A percentile compares a stretch with the other conserved stretches of the same genome.
These are phyloP conservation scores for Penicillium sp. DNA, from an alignment of 2,329 filamentous ascomycete species.

Conservation along the genomic window DNA sequence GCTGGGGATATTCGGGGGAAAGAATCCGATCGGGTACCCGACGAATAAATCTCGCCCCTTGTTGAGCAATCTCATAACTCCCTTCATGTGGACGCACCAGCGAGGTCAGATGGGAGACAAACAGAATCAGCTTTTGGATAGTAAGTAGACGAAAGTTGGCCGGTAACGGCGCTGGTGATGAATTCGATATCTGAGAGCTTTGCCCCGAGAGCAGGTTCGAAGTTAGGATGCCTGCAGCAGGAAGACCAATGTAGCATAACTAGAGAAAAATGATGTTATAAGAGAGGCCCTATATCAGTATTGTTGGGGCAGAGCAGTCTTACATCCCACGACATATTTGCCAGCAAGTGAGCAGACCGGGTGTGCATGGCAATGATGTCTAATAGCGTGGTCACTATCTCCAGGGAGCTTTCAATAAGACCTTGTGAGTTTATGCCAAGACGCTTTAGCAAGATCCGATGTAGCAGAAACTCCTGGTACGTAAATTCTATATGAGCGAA, in stretches of 20 bases:
- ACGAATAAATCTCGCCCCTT: neutral
- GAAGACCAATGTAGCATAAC: neutral
- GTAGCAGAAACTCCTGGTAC: conserved; percentile 1
- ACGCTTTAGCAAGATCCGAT: neutral
- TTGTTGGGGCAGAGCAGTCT: neutral
- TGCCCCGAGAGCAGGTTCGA: neutral
- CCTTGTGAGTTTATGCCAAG: neutral
- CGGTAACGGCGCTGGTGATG: neutral
- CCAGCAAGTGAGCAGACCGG: neutral
- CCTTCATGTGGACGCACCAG: neutral
- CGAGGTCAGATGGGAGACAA: neutral
- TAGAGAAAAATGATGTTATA: neutral
- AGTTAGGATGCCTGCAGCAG: neutral
- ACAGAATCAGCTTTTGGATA: neutral
- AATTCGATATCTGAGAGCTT: neutral
- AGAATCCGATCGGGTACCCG: neutral
- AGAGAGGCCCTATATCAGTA: neutral
- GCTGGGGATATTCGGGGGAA: neutral
- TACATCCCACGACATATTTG: neutral
- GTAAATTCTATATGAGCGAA: neutral
- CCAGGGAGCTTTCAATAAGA: neutral
- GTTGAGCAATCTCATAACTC: neutral
- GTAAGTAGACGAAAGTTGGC: neutral
- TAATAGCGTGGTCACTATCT: neutral
- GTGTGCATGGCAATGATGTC: neutral